A percentile compares a stretch with the other conserved stretches of the same genome.
These are phyloP conservation scores for Septoria linicola DNA, from an alignment of 2,329 filamentous ascomycete species.

Conservation along the genomic window DNA sequence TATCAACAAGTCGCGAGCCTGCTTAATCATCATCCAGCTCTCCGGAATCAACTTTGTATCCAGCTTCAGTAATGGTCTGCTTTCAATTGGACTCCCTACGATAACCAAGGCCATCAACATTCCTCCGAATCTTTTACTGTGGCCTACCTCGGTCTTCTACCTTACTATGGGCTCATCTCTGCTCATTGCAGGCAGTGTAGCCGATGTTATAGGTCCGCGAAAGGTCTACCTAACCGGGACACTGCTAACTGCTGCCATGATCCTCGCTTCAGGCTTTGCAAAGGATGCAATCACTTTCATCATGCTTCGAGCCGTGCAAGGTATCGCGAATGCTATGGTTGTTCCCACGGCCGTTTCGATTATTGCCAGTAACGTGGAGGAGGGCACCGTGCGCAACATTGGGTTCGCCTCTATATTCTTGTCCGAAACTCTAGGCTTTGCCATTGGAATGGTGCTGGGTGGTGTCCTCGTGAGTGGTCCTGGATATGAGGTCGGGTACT, in stretches of 20 bases:
- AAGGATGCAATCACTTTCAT: conserved; percentile 35
- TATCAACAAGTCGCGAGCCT: conserved; percentile 20
- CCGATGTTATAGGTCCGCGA: conserved; percentile 52
- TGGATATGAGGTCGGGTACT: conserved; percentile 55
- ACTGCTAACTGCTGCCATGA: conserved; percentile 35
- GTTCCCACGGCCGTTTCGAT: conserved; percentile 52
- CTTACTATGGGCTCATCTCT: conserved; percentile 52
- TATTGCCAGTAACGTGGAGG: conserved; percentile 49
- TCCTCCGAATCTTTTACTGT: conserved; percentile 26
- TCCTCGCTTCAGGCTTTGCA: conserved; percentile 45
- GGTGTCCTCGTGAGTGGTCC: conserved; percentile 50
- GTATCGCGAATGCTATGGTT: conserved; percentile 24
- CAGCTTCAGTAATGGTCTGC: conserved; percentile 27
- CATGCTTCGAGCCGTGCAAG: conserved; percentile 28
- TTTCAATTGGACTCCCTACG: conserved; percentile 25
- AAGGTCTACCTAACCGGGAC: conserved; percentile 49
- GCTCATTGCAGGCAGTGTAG: conserved; percentile 51
- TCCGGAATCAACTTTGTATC: conserved; percentile 26
- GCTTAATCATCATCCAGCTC: conserved; percentile 25
- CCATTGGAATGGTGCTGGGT: conserved; percentile 52
- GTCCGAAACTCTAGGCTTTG: conserved; percentile 53
- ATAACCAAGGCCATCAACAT: conserved; percentile 21
- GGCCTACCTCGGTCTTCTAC: conserved; percentile 38
- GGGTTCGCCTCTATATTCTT: conserved; percentile 53
- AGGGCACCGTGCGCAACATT: conserved; percentile 51